Percentiles rank a stretch among this genome's conserved stretches.
Evolutionary conservation across 805 yeast genomes (phyloP).

Genomic region (Monosporozyma yasuniensis): DNA sequence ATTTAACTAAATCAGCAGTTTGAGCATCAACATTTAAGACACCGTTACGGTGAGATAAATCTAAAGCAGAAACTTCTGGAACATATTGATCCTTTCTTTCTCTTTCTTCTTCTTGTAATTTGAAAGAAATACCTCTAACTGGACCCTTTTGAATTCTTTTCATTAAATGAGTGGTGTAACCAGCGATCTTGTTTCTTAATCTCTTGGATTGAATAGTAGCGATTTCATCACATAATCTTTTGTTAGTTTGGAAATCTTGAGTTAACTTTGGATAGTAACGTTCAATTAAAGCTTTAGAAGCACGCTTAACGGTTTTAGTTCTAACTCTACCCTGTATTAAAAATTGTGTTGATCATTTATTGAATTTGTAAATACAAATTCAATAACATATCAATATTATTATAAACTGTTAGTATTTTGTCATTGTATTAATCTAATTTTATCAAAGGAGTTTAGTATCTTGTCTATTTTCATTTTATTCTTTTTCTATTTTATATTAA

Average conservation of each 20-base stretch:
- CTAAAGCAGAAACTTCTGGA: conserved; percentile 99
- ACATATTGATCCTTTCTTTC: conserved; percentile 99
- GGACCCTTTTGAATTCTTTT: conserved; percentile 99
- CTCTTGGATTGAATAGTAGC: conserved; percentile 99
- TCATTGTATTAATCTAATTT: too few relatives aligned
- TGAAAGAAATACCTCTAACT: conserved; percentile 99
- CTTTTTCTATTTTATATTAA: too few relatives aligned
- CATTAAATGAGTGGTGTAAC: conserved; percentile 99
- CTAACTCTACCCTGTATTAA: conserved; percentile 96
- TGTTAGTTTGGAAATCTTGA: conserved; percentile 99
- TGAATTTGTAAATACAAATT: background rate
- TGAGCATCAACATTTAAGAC: conserved; percentile 95
- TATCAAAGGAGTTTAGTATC: too few relatives aligned
- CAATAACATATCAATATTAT: background rate
- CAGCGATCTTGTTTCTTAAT: conserved; percentile 99
- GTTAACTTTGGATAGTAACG: conserved; percentile 99
- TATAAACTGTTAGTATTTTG: background rate
- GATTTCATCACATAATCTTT: conserved; percentile 96
- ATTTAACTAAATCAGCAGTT: conserved; percentile 89
- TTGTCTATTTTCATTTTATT: too few relatives aligned
- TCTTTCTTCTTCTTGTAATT: conserved; percentile 99
- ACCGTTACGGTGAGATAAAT: conserved; percentile 91
- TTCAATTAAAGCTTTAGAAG: conserved; percentile 98
- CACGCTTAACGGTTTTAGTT: conserved; percentile 99
- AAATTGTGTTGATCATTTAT: too few relatives aligned